Evolutionary conservation across 2,329 filamentous ascomycete genomes (phyloP).

Genomic region (Calonectria leucothoes): DNA sequence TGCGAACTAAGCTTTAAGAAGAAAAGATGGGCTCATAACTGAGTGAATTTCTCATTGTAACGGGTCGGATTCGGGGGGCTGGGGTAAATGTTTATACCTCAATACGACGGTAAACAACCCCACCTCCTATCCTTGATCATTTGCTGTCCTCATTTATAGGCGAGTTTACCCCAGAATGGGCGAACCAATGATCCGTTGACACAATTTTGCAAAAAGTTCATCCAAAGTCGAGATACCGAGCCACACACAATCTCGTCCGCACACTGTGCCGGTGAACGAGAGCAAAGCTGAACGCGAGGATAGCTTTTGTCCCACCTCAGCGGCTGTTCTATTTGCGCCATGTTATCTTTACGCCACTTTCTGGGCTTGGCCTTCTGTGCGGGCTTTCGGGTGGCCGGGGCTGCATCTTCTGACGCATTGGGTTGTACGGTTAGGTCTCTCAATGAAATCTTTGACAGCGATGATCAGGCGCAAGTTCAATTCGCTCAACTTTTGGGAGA

Average conservation of each 20-base stretch:
- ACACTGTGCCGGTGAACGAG: background rate
- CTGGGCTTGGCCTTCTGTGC: background rate
- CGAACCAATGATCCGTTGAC: background rate
- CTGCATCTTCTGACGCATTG: background rate
- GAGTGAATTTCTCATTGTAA: background rate
- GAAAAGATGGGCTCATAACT: constrained; percentile 1
- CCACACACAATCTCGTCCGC: background rate
- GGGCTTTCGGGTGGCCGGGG: background rate
- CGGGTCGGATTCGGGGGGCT: background rate
- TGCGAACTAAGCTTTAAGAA: background rate
- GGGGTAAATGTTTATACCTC: constrained; percentile 5
- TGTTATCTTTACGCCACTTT: background rate
- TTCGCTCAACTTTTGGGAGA: background rate
- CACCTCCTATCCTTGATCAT: background rate
- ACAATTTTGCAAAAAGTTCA: background rate
- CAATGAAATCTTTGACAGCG: background rate
- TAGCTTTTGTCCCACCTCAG: background rate
- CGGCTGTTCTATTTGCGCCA: background rate
- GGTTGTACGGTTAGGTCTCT: background rate
- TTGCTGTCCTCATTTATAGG: background rate
- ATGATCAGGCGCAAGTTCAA: background rate
- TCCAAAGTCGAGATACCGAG: background rate
- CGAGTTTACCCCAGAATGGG: background rate
- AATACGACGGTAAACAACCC: background rate
- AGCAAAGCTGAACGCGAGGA: background rate